A percentile compares a stretch with the other conserved stretches of the same genome.
These are phyloP conservation scores for Exophiala mesophila DNA, from an alignment of 2,329 filamentous ascomycete species.

Conservation along the genomic window DNA sequence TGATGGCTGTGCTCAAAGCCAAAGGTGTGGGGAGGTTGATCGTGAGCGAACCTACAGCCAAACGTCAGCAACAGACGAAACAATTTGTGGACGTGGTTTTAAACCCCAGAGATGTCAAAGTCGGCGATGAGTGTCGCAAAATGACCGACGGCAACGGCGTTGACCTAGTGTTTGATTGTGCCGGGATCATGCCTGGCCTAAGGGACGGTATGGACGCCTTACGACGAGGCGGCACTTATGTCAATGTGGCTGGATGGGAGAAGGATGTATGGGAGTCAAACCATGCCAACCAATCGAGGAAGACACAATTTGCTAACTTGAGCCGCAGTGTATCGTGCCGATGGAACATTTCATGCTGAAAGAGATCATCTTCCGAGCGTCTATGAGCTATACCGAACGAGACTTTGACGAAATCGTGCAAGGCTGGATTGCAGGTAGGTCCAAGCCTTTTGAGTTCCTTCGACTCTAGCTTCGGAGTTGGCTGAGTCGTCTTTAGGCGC, in stretches of 20 bases:
- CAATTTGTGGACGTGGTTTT: slow-evolving; percentile 48
- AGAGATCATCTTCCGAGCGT: slow-evolving; percentile 30
- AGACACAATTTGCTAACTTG: no score
- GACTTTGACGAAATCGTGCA: slow-evolving; percentile 33
- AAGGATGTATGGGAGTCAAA: slow-evolving; percentile 2
- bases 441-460: no score
- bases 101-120: slow-evolving; percentile 46
- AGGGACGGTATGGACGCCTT: slow-evolving; percentile 45
- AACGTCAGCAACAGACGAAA: slow-evolving; percentile 45
- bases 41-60: slow-evolving; percentile 46
- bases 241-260: slow-evolving; percentile 54
- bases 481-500: slow-evolving; percentile 23
- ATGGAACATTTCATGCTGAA: slow-evolving; percentile 28
- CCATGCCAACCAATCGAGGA: no score
- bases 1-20: slow-evolving; percentile 44
- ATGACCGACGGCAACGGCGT: slow-evolving; percentile 39
- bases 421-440: slow-evolving; percentile 15
- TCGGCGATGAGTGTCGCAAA: slow-evolving; percentile 34
- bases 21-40: slow-evolving; percentile 43
- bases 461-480: background rate
- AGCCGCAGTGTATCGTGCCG: slow-evolving; percentile 27
- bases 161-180: slow-evolving; percentile 49
- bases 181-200: slow-evolving; percentile 48
- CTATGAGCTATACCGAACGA: slow-evolving; percentile 30
- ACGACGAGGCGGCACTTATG: slow-evolving; percentile 45